Base-by-base conservation (phyloP, 1,139 yeast genomes). In the Saccharomyces pastorianus region DNA sequence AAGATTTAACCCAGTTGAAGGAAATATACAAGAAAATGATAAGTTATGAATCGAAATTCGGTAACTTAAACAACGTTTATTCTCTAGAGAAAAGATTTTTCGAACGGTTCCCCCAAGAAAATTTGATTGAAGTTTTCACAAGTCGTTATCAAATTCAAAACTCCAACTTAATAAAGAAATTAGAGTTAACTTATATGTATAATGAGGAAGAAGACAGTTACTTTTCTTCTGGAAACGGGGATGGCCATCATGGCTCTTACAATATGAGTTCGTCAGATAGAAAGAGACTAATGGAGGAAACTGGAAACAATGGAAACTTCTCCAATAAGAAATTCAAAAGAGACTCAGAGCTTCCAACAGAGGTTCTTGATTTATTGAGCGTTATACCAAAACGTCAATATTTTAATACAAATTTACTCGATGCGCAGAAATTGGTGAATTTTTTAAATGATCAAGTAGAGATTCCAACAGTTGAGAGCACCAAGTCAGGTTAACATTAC, bases 61-160 rank as follows among this genome's bases (percentile, higher is more conserved):
- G 93, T 50, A 91, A 87, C 59, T 70, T 88, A 41, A 79, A 81
- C 49, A 85, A 88, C 13, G 83, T 89, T 3, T 74, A 78, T 52
- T 78, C 81, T 56, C 76, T 91, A 49, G 91, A 87, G 58, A 76
- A 76, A 53, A 78, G 95, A 55, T 90, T 80, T 67, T 75, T 78
- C 46, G 84, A 82, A 57, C 72, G 78, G 47, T 89, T 87, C 67
- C 88, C 91, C 0, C 79, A 82, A 13, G 82, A 81, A 51, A 61
- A 65, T 31, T 56, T 61, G 49, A 61, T 72, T 11, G 64, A 63
- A 46, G 53, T 66, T 5, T 73, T 73, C 58, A 71, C 76, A 2
- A 69, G 70, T 48, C 78, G 82, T 25, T 72, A 71, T 53, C 61
- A 66, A 17, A 57, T 67, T 31, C 71, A 66, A 56, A 56, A 60